These are phyloP conservation scores for Ploettnerulaceae sp. DNA, from an alignment of 2,329 filamentous ascomycete genomes.

Conservation along the genomic window DNA sequence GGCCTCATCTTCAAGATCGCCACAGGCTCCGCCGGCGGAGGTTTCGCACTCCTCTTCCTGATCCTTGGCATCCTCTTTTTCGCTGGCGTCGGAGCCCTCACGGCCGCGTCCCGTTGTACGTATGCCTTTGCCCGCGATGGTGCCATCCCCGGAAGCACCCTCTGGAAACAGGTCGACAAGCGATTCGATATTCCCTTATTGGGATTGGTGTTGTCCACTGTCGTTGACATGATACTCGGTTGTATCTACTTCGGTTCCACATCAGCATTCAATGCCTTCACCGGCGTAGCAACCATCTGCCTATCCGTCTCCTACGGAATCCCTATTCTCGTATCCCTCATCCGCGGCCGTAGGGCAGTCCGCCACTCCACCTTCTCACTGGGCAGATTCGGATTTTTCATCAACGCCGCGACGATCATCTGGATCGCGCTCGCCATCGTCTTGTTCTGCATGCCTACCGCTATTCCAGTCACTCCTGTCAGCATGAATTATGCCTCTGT, in stretches of 20 bases:
- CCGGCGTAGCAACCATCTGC: slow-evolving; percentile 74
- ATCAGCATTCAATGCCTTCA: slow-evolving; percentile 75
- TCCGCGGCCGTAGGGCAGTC: slow-evolving; percentile 63
- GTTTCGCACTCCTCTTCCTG: slow-evolving; percentile 70
- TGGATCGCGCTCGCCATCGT: slow-evolving; percentile 69
- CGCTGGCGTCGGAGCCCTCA: slow-evolving; percentile 69
- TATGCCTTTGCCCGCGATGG: slow-evolving; percentile 74
- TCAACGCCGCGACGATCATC: slow-evolving; percentile 62
- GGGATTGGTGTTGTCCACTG: slow-evolving; percentile 62
- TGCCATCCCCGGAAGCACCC: slow-evolving; percentile 63
- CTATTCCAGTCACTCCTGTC: slow-evolving; percentile 49
- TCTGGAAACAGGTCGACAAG: slow-evolving; percentile 63
- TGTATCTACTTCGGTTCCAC: slow-evolving; percentile 75
- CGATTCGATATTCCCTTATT: slow-evolving; percentile 64
- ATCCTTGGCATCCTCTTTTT: slow-evolving; percentile 74
- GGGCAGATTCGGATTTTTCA: slow-evolving; percentile 60
- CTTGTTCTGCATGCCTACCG: slow-evolving; percentile 71
- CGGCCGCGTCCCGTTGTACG: slow-evolving; percentile 68
- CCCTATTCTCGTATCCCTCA: slow-evolving; percentile 66
- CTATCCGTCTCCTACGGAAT: slow-evolving; percentile 71
- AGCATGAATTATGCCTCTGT: slow-evolving; percentile 65
- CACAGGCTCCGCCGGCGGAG: slow-evolving; percentile 54
- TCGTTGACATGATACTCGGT: slow-evolving; percentile 65
- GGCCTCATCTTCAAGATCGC: slow-evolving; percentile 70
- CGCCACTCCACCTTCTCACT: slow-evolving; percentile 62